Percentiles rank a stretch among this genome's conserved stretches.
These are phyloP conservation scores for Phytopythium kandeliae DNA, from an alignment of 352 stramenopile species.

Conservation along the genomic window DNA sequence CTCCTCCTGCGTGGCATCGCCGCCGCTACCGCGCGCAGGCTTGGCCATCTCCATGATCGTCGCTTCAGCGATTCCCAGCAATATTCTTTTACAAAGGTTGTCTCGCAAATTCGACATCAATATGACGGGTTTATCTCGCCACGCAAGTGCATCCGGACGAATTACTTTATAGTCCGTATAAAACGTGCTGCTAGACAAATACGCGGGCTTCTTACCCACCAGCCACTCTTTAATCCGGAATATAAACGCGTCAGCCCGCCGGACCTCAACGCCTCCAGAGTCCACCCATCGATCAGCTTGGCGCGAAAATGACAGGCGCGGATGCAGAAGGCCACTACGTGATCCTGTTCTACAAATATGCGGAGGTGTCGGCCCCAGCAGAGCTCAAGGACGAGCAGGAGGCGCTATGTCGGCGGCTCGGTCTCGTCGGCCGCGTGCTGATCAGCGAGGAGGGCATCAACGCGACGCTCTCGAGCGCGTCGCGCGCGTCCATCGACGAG, in stretches of 20 bases:
- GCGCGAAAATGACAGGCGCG: conserved; percentile 5
- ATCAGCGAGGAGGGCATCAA: conserved; percentile 84
- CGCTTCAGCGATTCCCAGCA: not conserved
- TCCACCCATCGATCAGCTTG: conserved; percentile 2
- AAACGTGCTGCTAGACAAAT: too few relatives aligned
- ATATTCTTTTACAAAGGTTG: not conserved
- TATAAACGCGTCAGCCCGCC: too few relatives aligned
- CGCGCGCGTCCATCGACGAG: conserved; percentile 36
- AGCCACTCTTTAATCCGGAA: too few relatives aligned
- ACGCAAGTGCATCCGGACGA: too few relatives aligned
- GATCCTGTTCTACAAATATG: conserved; percentile 83
- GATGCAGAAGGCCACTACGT: conserved; percentile 26
- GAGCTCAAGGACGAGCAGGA: conserved; percentile 44
- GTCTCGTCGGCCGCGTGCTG: conserved; percentile 60
- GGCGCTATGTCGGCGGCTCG: conserved; percentile 40
- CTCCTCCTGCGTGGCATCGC: not conserved
- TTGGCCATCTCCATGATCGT: not conserved
- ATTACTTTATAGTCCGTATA: not conserved
- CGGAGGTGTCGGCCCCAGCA: conserved; percentile 28
- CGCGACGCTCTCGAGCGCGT: conserved; percentile 59
- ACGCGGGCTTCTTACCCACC: too few relatives aligned
- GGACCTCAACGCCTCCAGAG: too few relatives aligned
- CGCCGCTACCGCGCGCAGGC: not conserved
- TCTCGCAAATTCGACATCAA: too few relatives aligned
- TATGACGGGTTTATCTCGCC: too few relatives aligned